Conservation (phyloP, 1,284 basidiomycete genomes). For the Austropuccinia psidii region DNA sequence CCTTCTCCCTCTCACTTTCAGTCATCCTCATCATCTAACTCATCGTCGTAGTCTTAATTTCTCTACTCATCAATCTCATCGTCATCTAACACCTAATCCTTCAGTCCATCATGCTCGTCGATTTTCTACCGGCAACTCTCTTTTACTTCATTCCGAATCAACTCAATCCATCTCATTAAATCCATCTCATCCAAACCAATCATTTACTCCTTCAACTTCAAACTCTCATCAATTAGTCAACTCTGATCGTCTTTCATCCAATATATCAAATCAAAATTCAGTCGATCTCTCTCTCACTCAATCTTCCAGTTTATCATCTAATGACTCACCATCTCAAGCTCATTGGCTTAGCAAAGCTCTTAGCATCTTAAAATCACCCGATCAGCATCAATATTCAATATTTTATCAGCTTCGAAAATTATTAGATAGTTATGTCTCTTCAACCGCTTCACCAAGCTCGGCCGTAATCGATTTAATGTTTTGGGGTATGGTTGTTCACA, state of each 20-base stretch:
- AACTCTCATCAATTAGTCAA: background rate
- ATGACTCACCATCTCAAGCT: background rate
- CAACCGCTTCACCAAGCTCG: conserved; percentile 14
- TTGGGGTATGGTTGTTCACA: conserved; percentile 27
- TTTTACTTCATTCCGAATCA: background rate
- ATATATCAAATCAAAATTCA: background rate
- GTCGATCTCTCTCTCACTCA: background rate
- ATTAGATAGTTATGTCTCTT: conserved; percentile 27
- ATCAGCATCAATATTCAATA: conserved; percentile 19
- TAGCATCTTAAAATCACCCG: background rate
- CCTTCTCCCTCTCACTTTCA: conserved; percentile 36
- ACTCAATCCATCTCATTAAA: background rate
- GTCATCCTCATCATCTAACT: conserved; percentile 11
- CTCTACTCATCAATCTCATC: background rate
- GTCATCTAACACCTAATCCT: background rate
- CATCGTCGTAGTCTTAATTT: conserved; percentile 6
- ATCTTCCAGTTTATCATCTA: background rate
- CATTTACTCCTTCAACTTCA: background rate
- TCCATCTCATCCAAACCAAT: background rate
- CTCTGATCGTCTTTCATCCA: background rate
- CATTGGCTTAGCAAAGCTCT: conserved; percentile 26
- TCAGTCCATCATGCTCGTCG: background rate
- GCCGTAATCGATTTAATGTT: conserved; percentile 28
- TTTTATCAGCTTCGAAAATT: conserved; percentile 28
- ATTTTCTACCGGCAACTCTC: background rate